A percentile compares a stretch with the other conserved stretches of the same genome.
Evolutionary conservation across 352 stramenopile species (phyloP).

Genomic region (Pythium chondricola): DNA sequence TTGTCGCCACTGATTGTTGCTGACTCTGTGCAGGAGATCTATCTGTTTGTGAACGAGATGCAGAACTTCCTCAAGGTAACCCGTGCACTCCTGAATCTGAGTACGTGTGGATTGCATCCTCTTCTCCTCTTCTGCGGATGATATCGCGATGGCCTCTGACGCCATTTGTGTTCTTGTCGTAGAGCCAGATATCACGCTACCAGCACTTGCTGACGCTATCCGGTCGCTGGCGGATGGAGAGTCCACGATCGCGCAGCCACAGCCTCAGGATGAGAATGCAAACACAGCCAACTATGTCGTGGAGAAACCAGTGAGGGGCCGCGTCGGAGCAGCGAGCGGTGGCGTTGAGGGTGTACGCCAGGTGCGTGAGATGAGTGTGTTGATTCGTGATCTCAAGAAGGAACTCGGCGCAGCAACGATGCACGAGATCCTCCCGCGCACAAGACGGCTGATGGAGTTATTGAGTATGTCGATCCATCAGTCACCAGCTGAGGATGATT

Average conservation of each 20-base stretch:
- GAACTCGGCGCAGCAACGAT: constrained; percentile 66
- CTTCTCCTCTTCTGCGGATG: too few species aligned
- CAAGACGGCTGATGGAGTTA: constrained; percentile 75
- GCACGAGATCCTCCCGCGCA: constrained; percentile 71
- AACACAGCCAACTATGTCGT: constrained; percentile 59
- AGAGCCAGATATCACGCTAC: constrained; percentile 42
- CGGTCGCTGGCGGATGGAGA: constrained; percentile 16
- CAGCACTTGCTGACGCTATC: constrained; percentile 40
- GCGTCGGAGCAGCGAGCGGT: constrained; percentile 7
- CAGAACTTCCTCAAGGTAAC: constrained; percentile 73
- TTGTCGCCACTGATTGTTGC: too few species aligned
- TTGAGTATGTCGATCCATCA: constrained; percentile 66
- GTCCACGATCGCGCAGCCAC: not conserved
- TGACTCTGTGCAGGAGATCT: constrained; percentile 48
- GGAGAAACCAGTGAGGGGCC: constrained; percentile 19
- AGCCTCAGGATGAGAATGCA: constrained; percentile 2
- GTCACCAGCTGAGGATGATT: constrained; percentile 15
- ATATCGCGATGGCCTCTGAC: too few species aligned
- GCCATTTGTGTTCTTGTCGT: not conserved
- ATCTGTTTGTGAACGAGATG: constrained; percentile 84
- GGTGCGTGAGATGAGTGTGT: constrained; percentile 67
- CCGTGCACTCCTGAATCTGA: constrained; percentile 53
- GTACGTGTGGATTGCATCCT: constrained; percentile 45
- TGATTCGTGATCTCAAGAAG: constrained; percentile 70
- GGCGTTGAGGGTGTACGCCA: constrained; percentile 53